phyloP scores from a whole-genome alignment of 306 rosid genomes.

The Albizia julibrissin region DNA sequence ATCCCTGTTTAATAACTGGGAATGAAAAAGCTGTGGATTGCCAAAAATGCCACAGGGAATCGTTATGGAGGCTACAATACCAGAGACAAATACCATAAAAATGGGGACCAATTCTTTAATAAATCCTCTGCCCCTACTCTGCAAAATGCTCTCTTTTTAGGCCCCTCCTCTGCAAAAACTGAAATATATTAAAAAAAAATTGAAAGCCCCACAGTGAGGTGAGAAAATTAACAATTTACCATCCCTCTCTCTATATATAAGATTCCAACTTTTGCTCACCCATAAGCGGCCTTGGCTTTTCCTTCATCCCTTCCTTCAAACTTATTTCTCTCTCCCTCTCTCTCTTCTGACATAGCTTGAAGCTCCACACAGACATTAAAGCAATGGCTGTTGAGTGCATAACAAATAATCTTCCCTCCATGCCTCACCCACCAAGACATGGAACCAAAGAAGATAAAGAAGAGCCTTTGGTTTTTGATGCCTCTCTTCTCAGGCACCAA shows the following conservation, averaged over 20 bases:
- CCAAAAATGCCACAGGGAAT: conserved; percentile 23
- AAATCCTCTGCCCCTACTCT: not conserved
- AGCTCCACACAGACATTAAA: conserved; percentile 20
- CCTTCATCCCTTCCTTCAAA: conserved; percentile 60
- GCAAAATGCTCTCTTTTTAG: not conserved
- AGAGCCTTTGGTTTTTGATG: conserved; percentile 64
- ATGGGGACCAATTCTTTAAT: conserved; percentile 19
- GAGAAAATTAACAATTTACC: not conserved
- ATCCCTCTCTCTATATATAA: conserved; percentile 44
- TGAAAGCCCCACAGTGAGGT: not conserved
- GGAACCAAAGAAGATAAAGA: conserved; percentile 34
- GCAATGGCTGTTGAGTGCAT: conserved; percentile 74
- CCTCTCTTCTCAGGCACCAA: conserved; percentile 58
- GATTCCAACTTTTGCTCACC: conserved; percentile 66
- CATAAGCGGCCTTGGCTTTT: conserved; percentile 84
- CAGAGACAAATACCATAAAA: conserved; percentile 21
- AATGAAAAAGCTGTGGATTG: not conserved
- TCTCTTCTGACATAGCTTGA: not conserved
- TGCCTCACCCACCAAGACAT: conserved; percentile 45
- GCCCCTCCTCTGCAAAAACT: conserved; percentile 36
- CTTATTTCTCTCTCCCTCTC: conserved; percentile 34
- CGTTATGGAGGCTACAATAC: conserved; percentile 9
- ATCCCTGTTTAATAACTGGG: not conserved
- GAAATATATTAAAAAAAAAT: not conserved
- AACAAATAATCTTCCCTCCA: conserved; percentile 40